phyloP scores from a whole-genome alignment of 108 stramenopile genomes.

The Skeletonema costatum region DNA sequence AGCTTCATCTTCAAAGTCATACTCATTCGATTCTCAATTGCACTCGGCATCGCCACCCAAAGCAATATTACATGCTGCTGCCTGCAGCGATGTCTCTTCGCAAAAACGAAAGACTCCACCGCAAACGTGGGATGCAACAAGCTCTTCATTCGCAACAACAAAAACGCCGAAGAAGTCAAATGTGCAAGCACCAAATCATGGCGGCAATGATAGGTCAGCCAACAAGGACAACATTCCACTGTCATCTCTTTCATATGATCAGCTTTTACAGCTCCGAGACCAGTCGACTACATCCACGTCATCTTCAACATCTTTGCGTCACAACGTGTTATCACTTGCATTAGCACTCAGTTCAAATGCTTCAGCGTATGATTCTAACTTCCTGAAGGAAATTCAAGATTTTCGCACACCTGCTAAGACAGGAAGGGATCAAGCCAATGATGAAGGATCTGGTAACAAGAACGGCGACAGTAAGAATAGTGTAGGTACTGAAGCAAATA shows the following conservation, averaged over 20 bases:
- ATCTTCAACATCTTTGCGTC: conserved; percentile 2
- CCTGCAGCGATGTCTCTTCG: not conserved
- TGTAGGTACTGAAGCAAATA: not conserved
- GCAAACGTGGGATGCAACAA: not conserved
- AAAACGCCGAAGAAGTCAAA: conserved; percentile 26
- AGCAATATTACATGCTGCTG: not conserved
- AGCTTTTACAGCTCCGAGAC: conserved; percentile 4
- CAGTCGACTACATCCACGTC: not conserved
- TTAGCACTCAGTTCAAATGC: conserved; percentile 21
- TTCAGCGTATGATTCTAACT: conserved; percentile 7
- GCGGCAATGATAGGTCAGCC: not conserved
- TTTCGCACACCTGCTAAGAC: not conserved
- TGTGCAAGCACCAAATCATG: not conserved
- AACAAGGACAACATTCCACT: not conserved
- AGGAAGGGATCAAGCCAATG: not conserved
- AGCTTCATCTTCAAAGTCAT: conserved; percentile 21
- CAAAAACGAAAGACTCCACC: conserved; percentile 2
- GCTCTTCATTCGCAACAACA: not conserved
- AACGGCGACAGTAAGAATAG: not conserved
- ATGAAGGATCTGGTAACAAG: not conserved
- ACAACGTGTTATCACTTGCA: conserved; percentile 15
- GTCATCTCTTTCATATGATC: conserved; percentile 14
- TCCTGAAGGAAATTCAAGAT: conserved; percentile 2
- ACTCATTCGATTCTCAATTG: conserved; percentile 12
- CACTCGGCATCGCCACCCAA: conserved; percentile 6